Evolutionary conservation across 2,329 filamentous ascomycete species (phyloP), one percentile per base, ranked within the genome.

Genomic region (Cryphonectria radicalis): DNA sequence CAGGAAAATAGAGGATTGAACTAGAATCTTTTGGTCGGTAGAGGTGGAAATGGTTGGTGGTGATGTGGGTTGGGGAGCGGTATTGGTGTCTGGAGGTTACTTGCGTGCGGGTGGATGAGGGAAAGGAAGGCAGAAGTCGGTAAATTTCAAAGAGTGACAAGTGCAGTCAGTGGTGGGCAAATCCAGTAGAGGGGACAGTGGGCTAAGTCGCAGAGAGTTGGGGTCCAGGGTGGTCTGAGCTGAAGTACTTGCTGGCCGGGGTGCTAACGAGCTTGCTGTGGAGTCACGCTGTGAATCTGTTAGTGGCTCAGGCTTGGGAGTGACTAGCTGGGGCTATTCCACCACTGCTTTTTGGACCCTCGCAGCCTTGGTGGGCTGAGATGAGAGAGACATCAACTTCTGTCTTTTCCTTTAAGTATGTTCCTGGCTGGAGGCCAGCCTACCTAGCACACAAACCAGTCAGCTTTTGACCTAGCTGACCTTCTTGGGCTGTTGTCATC

Each of bases 81-180:
- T 69, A 62, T 69, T 74, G 71, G 72, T 74, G 74, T 75, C 73
- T 76, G 74, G 74, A 76, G 74, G 75, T 78, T 63, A 70, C 73
- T 72, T 76, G 76, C 74, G 76, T 76, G 76, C 77, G 76, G 77
- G 76, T 77, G 76, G 74, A 50, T 50, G 46, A 50, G 46, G 76
- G 77, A 77, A 74, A 64, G 62, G 74, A 76, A 70, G 64, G 57
- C 57, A 68, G 72, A 68, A 65, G 60, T 66, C 53, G 66, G 69
- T 67, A 69, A 64, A 71, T 67, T 73, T 73, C 55, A 57, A 69
- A 71, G 72, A 64, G 69, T 59, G 25, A 64, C 67, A 65, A 70
- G 70, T 67, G 69, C 70, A 72, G 70, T 70, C 70, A 72, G 70
- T 70, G 64, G 68, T 72, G 64, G 68, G 68, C 70, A 50, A 42